Evolutionary conservation across 768 basidiomycete genomes (phyloP).

Genomic region (Phanerodontia chrysosporium): DNA sequence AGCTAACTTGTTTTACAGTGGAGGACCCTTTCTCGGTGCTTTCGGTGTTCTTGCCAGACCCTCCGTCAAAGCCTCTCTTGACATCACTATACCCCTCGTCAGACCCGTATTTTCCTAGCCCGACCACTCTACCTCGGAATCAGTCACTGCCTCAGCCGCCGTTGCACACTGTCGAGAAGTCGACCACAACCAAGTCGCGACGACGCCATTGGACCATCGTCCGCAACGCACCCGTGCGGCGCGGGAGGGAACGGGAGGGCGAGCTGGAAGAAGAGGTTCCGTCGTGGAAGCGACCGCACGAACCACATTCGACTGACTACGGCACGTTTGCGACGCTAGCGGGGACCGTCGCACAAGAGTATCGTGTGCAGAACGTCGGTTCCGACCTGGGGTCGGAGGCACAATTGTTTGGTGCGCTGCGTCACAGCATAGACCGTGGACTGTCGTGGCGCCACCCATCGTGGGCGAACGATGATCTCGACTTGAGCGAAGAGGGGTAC

Average conservation of each 20-base stretch:
- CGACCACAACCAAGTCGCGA: slow-evolving; percentile 22
- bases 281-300: slow-evolving; percentile 46
- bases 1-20: slow-evolving; percentile 41
- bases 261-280: slow-evolving; percentile 45
- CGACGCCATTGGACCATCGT: slow-evolving; percentile 60
- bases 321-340: slow-evolving; percentile 56
- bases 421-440: slow-evolving; percentile 15
- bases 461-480: slow-evolving; percentile 17
- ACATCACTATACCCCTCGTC: slow-evolving; percentile 51
- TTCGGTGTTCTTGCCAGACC: slow-evolving; percentile 58
- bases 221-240: slow-evolving; percentile 46
- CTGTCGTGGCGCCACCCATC: slow-evolving; percentile 2
- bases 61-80: slow-evolving; percentile 49
- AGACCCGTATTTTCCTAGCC: slow-evolving; percentile 23
- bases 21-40: slow-evolving; percentile 76
- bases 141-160: slow-evolving; percentile 16
- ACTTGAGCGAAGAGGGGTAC: slow-evolving; percentile 29
- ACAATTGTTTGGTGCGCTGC: slow-evolving; percentile 21
- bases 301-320: slow-evolving; percentile 53
- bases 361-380: slow-evolving; percentile 12
- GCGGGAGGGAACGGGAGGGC: slow-evolving; percentile 44
- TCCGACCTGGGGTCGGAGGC: slow-evolving; percentile 27
- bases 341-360: slow-evolving; percentile 30
- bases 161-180: slow-evolving; percentile 2
- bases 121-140: slow-evolving; percentile 23